phyloP scores from a whole-genome alignment of 2,329 filamentous ascomycete species.

The Aspergillus eucalypticola region DNA sequence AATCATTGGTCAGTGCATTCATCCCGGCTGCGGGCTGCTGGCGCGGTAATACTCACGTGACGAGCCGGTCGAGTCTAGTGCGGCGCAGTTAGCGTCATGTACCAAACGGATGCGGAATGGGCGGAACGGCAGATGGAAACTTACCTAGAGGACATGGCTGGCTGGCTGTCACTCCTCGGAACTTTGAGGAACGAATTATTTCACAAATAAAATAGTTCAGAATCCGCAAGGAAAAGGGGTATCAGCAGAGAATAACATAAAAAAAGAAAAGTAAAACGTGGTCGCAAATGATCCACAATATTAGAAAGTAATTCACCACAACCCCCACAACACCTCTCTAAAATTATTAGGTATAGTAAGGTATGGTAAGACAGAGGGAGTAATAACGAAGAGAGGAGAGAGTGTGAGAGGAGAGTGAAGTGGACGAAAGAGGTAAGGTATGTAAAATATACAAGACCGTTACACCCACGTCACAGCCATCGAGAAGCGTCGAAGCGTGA shows the following conservation, averaged over 20 bases:
- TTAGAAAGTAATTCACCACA: not conserved
- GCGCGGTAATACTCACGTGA: slow-evolving; percentile 68
- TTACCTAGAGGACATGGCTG: slow-evolving; percentile 47
- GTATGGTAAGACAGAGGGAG: slow-evolving; percentile 9
- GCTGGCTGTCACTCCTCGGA: slow-evolving; percentile 3
- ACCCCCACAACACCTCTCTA: slow-evolving; percentile 10
- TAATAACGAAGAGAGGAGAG: slow-evolving; percentile 14
- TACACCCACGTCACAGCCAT: slow-evolving; percentile 27
- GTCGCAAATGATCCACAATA: slow-evolving; percentile 7
- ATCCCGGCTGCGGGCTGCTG: not conserved
- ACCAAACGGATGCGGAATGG: slow-evolving; percentile 26
- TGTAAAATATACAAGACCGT: slow-evolving; percentile 22
- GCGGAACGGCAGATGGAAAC: slow-evolving; percentile 17
- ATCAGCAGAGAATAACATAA: slow-evolving; percentile 1
- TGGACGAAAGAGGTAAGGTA: slow-evolving; percentile 5
- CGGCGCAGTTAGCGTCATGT: slow-evolving; percentile 36
- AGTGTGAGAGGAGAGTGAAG: slow-evolving; percentile 15
- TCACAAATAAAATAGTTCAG: slow-evolving; percentile 4
- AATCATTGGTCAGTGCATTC: slow-evolving; percentile 27
- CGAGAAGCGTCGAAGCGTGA: slow-evolving; percentile 7
- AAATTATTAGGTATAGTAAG: slow-evolving; percentile 11
- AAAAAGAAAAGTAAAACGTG: slow-evolving; percentile 13
- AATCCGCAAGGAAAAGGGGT: slow-evolving; percentile 3
- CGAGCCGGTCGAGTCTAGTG: slow-evolving; percentile 74
- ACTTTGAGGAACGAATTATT: not conserved